Percentiles rank a stretch among this genome's conserved stretches.
phyloP scores from a whole-genome alignment of 2,329 filamentous ascomycete species.

The Lachnellula subtilissima region DNA sequence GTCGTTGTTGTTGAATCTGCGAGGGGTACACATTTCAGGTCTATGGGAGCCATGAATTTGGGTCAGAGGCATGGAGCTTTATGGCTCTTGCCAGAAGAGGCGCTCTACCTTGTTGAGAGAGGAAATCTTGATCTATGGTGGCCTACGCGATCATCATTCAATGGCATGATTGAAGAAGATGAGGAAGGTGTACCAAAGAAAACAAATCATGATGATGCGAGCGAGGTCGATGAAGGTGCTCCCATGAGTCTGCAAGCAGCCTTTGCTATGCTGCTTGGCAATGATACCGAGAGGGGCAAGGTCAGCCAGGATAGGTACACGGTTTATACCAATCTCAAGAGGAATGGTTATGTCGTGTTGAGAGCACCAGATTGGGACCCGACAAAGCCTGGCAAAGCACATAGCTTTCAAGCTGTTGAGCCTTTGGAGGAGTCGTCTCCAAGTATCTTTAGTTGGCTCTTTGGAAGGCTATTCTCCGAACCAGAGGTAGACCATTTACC shows the following conservation, averaged over 20 bases:
- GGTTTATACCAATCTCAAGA: constrained; percentile 80
- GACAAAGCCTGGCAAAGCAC: constrained; percentile 17
- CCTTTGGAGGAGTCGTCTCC: constrained; percentile 6
- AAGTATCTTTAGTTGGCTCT: constrained; percentile 30
- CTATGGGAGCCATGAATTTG: constrained; percentile 64
- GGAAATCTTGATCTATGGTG: constrained; percentile 85
- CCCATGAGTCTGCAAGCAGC: constrained; percentile 88
- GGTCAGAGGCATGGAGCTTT: constrained; percentile 57
- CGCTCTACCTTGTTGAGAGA: constrained; percentile 81
- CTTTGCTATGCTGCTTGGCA: constrained; percentile 77
- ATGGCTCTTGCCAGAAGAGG: constrained; percentile 89
- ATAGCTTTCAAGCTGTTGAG: constrained; percentile 4
- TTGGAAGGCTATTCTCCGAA: constrained; percentile 26
- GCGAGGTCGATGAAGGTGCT: constrained; percentile 59
- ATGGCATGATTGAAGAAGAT: constrained; percentile 31
- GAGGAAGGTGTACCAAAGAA: constrained; percentile 35
- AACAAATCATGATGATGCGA: constrained; percentile 27
- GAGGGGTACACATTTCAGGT: constrained; percentile 67
- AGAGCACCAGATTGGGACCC: constrained; percentile 56
- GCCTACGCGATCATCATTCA: constrained; percentile 54
- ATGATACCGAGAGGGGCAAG: constrained; percentile 57
- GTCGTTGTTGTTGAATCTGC: constrained; percentile 66
- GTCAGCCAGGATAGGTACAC: constrained; percentile 73
- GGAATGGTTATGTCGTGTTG: constrained; percentile 75
- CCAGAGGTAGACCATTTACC: constrained; percentile 21